A percentile compares a stretch with the other conserved stretches of the same genome.
These are phyloP conservation scores for Elsinoe fawcettii DNA, from an alignment of 2,329 filamentous ascomycete genomes.

Conservation along the genomic window DNA sequence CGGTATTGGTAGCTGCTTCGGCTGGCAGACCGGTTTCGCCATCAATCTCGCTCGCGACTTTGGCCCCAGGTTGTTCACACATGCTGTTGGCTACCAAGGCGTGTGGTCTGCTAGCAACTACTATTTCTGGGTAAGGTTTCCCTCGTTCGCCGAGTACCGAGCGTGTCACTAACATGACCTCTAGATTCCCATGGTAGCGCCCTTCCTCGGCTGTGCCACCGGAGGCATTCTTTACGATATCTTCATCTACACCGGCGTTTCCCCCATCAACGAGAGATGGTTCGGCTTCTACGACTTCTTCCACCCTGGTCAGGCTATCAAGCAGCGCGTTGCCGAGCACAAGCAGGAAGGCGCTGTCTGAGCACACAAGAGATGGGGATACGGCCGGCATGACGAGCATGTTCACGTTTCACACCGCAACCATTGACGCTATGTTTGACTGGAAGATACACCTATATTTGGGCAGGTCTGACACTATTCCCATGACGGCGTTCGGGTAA, in stretches of 20 bases:
- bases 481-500: not conserved
- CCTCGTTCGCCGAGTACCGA: not conserved
- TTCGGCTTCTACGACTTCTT: conserved; percentile 18
- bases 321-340: conserved; percentile 21
- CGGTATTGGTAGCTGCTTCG: conserved; percentile 57
- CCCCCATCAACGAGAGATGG: conserved; percentile 32
- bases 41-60: conserved; percentile 55
- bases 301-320: conserved; percentile 20
- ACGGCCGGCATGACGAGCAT: not conserved
- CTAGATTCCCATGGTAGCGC: conserved; percentile 15
- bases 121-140: conserved; percentile 52
- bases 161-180: not conserved
- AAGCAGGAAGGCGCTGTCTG: conserved; percentile 25
- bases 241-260: conserved; percentile 45
- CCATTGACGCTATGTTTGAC: not conserved
- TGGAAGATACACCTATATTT: not conserved
- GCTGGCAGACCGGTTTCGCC: conserved; percentile 55
- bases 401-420: not conserved
- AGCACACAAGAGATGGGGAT: conserved; percentile 6
- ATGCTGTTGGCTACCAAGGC: conserved; percentile 55
- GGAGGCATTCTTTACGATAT: conserved; percentile 43
- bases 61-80: conserved; percentile 55
- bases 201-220: conserved; percentile 32
- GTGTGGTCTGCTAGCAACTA: conserved; percentile 55
- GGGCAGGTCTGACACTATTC: not conserved